Base-by-base conservation (phyloP, 345 rosid species). In the Bruguiera parviflora region DNA sequence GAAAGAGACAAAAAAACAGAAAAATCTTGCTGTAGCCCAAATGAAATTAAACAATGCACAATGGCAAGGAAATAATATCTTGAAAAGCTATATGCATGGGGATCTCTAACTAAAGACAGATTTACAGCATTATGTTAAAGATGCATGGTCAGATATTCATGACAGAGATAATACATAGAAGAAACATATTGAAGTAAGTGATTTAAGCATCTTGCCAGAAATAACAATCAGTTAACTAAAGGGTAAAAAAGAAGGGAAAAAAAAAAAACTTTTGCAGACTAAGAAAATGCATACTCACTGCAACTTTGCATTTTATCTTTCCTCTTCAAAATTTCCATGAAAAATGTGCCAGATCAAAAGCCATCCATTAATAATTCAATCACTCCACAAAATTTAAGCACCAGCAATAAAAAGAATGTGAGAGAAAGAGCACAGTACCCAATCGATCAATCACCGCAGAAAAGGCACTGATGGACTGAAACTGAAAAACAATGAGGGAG, bases 361-460 rank as follows among this genome's bases (percentile, higher is more conserved):
- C 11, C 28, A 24, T 56, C 29, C 59, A 43, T 27, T 56, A 56
- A 24, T 56, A 18, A 21, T 56, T 24, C 13, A 11, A 22, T 56
- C 31, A 56, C 25, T 24, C 28, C 59, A 24, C 18, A 56, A 24
- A 56, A 4, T 56, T 56, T 56, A 55, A 5, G 29, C 28, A 25
- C 1, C 22, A 62, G 2, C 8, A 8, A 59, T 18, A 27, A 35
- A 58, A 16, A 3, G 37, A 35, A 58, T 19, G 16, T 10, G 7
- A 56, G 69, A 61, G 43, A 59, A 46, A 52, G 24, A 55, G n/a
- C 16, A 69, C n/a, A 64, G 29, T 84, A 94, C 98, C 98, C 67
- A 91, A 84, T 71, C 98, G 88, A 71, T 94, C 97, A 84, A 94
- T 89, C 83, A 91, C 95, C 46, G 98, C 98, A 69, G 98, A 94